A percentile compares a stretch with the other conserved stretches of the same genome.
Evolutionary conservation across 148 eudicot genomes (phyloP).

Genomic region (Silene latifolia): DNA sequence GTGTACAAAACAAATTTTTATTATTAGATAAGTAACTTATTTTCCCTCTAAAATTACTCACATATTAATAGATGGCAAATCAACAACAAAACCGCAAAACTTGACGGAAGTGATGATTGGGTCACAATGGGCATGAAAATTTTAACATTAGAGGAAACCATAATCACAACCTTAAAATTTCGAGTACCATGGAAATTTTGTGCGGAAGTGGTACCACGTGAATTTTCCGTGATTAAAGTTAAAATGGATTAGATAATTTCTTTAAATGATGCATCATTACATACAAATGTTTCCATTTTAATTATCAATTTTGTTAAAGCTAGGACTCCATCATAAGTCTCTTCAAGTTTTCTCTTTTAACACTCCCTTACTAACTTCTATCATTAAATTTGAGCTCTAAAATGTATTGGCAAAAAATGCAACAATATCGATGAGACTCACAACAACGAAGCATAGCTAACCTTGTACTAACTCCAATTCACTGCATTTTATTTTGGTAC

Average conservation of each 20-base stretch:
- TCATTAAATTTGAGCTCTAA: background rate
- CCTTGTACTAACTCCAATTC: background rate
- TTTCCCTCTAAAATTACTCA: too few species aligned
- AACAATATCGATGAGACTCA: background rate
- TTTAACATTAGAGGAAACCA: too few species aligned
- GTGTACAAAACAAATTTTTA: too few species aligned
- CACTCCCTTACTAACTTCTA: background rate
- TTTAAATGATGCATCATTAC: background rate
- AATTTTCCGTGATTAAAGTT: background rate
- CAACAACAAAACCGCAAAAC: too few species aligned
- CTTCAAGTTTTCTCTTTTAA: background rate
- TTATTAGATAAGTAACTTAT: too few species aligned
- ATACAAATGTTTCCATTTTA: background rate
- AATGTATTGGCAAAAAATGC: background rate
- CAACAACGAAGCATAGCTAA: background rate
- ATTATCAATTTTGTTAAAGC: background rate
- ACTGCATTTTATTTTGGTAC: background rate
- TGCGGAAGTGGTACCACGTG: too few species aligned
- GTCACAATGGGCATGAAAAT: too few species aligned
- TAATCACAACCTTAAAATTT: too few species aligned
- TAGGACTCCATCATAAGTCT: background rate
- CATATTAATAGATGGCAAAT: too few species aligned
- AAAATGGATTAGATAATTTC: background rate
- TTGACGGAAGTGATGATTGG: too few species aligned
- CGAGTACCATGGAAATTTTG: too few species aligned